Conservation (phyloP, 2,329 filamentous ascomycete genomes). For the Biscogniauxia sp. region DNA sequence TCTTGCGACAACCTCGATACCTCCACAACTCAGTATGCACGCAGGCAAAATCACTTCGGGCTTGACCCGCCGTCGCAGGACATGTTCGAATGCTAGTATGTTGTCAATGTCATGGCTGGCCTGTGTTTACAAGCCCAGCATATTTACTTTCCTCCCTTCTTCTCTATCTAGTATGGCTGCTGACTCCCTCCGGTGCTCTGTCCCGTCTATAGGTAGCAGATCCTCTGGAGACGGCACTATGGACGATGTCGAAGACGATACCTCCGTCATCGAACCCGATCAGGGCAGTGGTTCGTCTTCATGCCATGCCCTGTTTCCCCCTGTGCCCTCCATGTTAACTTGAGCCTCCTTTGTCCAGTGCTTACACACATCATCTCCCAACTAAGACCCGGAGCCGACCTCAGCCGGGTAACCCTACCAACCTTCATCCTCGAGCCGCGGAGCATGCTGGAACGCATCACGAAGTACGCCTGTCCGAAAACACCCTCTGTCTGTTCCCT, state of each 20-base stretch:
- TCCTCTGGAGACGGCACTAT: slow-evolving; percentile 54
- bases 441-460: slow-evolving; percentile 98
- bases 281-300: slow-evolving; percentile 80
- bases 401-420: slow-evolving; percentile 89
- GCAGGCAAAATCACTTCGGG: slow-evolving; percentile 27
- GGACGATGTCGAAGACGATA: slow-evolving; percentile 63
- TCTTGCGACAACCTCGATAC: slow-evolving; percentile 1
- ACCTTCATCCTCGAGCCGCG: slow-evolving; percentile 97
- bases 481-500: too few relatives aligned
- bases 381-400: slow-evolving; percentile 88
- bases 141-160: background rate
- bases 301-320: background rate
- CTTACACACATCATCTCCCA: slow-evolving; percentile 97
- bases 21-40: slow-evolving; percentile 22
- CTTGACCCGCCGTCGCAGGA: slow-evolving; percentile 27
- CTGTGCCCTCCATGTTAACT: slow-evolving; percentile 15
- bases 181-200: slow-evolving; percentile 2
- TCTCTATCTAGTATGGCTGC: background rate
- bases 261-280: slow-evolving; percentile 81
- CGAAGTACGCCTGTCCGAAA: slow-evolving; percentile 68
- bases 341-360: slow-evolving; percentile 52
- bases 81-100: slow-evolving; percentile 31
- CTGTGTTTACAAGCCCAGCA: background rate
- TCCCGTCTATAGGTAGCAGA: slow-evolving; percentile 24
- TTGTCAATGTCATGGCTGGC: slow-evolving; percentile 3